Evolutionary conservation across 139 green algal genomes (phyloP).

Genomic region (Picochlorum sp.): DNA sequence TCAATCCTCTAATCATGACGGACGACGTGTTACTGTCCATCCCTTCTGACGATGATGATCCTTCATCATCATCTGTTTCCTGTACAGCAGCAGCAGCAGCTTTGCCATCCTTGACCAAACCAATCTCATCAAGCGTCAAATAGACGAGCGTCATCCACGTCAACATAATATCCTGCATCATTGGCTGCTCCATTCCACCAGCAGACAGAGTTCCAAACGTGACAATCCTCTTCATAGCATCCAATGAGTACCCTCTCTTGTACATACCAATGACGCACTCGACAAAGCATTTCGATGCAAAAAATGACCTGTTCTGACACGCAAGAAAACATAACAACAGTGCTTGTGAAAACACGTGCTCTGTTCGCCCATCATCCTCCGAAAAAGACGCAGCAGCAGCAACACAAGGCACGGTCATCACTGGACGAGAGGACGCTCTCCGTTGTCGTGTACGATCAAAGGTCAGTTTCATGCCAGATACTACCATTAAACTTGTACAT

Average conservation of each 20-base stretch:
- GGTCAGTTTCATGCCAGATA: too few relatives aligned
- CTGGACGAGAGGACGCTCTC: too few relatives aligned
- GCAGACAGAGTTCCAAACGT: slow-evolving; percentile 4
- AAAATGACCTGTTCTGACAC: slow-evolving; percentile 35
- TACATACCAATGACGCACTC: slow-evolving; percentile 48
- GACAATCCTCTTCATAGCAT: slow-evolving; percentile 30
- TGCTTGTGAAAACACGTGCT: slow-evolving; percentile 2
- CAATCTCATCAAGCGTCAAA: slow-evolving; percentile 47
- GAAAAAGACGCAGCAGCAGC: too few relatives aligned
- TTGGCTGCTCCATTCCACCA: neutral
- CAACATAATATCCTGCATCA: slow-evolving; percentile 42
- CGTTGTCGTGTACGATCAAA: too few relatives aligned
- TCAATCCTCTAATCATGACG: slow-evolving; percentile 17
- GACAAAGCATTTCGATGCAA: slow-evolving; percentile 57
- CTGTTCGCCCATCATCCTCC: neutral
- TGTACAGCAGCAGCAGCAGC: neutral
- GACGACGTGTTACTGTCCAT: neutral
- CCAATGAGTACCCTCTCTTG: slow-evolving; percentile 19
- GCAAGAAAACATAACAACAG: slow-evolving; percentile 47
- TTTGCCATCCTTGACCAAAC: slow-evolving; percentile 21
- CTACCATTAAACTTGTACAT: too few relatives aligned
- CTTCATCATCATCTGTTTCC: neutral
- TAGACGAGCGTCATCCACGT: slow-evolving; percentile 52
- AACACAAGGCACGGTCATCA: too few relatives aligned
- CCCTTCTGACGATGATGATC: neutral